Evolutionary conservation across 768 basidiomycete species (phyloP).

Genomic region (Leucogyrophana mollusca): DNA sequence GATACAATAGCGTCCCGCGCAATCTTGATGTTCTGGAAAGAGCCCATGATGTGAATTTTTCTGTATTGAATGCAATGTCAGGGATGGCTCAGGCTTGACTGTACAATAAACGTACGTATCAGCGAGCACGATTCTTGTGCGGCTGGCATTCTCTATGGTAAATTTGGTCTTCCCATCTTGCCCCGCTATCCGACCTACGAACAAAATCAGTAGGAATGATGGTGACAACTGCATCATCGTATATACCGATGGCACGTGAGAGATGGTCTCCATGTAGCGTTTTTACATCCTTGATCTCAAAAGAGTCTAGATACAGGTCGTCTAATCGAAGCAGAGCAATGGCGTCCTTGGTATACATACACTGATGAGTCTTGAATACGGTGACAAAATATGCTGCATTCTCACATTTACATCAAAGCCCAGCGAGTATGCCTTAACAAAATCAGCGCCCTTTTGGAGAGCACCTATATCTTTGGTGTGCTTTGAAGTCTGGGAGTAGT

Average conservation of each 20-base stretch:
- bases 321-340: slow-evolving; percentile 94
- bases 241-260: slow-evolving; percentile 90
- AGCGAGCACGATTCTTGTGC: slow-evolving; percentile 97
- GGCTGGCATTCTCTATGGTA: slow-evolving; percentile 94
- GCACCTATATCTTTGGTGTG: slow-evolving; percentile 92
- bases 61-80: slow-evolving; percentile 36
- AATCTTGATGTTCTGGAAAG: slow-evolving; percentile 98
- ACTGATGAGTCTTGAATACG: slow-evolving; percentile 4
- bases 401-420: slow-evolving; percentile 94
- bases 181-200: slow-evolving; percentile 90
- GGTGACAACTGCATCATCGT: background rate
- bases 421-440: slow-evolving; percentile 90
- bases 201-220: slow-evolving; percentile 6
- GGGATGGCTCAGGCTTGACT: slow-evolving; percentile 9
- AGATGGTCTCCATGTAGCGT: slow-evolving; percentile 97
- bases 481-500: slow-evolving; percentile 83
- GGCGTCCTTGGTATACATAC: slow-evolving; percentile 62
- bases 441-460: slow-evolving; percentile 96
- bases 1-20: slow-evolving; percentile 96
- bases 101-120: slow-evolving; percentile 71
- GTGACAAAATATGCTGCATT: background rate
- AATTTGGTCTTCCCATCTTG: slow-evolving; percentile 99
- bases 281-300: slow-evolving; percentile 99
- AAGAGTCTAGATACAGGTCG: slow-evolving; percentile 96
- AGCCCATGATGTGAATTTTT: slow-evolving; percentile 98